A percentile compares a stretch with the other conserved stretches of the same genome.
These are phyloP conservation scores for Rhizopogon vesiculosus DNA, from an alignment of 768 basidiomycete species.

Conservation along the genomic window DNA sequence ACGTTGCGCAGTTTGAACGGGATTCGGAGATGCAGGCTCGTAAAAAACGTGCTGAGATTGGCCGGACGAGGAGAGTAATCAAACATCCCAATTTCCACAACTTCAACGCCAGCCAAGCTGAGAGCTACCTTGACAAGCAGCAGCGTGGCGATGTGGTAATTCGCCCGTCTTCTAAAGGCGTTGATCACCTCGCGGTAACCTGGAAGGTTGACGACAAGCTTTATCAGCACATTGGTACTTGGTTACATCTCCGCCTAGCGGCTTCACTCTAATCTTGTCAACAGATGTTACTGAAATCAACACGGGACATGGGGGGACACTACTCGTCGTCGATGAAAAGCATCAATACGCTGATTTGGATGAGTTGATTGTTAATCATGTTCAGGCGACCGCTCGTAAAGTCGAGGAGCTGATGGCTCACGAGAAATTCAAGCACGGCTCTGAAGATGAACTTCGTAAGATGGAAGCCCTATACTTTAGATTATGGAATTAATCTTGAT, in stretches of 20 bases:
- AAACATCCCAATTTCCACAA: conserved; percentile 99
- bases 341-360: conserved; percentile 92
- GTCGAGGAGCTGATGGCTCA: conserved; percentile 94
- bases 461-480: conserved; percentile 9
- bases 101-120: conserved; percentile 86
- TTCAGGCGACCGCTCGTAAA: conserved; percentile 88
- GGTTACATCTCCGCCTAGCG: background rate
- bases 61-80: conserved; percentile 78
- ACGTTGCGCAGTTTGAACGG: conserved; percentile 55
- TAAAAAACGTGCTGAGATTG: conserved; percentile 82
- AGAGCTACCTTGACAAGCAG: conserved; percentile 82
- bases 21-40: conserved; percentile 71
- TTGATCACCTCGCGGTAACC: conserved; percentile 91
- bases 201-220: conserved; percentile 98
- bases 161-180: conserved; percentile 91
- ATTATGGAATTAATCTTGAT: background rate
- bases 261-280: conserved; percentile 6
- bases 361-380: conserved; percentile 94
- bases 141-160: conserved; percentile 96
- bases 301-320: conserved; percentile 63
- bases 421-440: conserved; percentile 89
- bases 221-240: conserved; percentile 92
- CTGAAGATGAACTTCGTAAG: conserved; percentile 89
- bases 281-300: conserved; percentile 81
- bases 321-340: conserved; percentile 68